phyloP scores from a whole-genome alignment of 2,329 filamentous ascomycete genomes.

The Fusarium sp. region DNA sequence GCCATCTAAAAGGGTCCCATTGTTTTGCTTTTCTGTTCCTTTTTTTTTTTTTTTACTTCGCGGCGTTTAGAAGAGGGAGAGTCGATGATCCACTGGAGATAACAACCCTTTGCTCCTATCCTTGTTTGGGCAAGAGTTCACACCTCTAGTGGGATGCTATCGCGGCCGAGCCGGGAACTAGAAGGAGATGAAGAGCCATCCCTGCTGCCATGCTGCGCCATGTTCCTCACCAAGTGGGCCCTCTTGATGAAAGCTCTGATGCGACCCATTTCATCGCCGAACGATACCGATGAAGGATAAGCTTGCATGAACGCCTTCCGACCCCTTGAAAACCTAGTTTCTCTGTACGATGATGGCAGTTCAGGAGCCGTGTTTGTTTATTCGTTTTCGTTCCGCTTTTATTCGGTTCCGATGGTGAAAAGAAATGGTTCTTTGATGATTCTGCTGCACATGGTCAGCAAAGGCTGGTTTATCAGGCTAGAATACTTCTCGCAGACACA shows the following conservation, averaged over 20 bases:
- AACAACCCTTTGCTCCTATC: not conserved
- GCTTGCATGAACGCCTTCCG: constrained; percentile 30
- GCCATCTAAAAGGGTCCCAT: constrained; percentile 37
- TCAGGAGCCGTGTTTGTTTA: not conserved
- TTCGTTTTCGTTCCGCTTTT: not conserved
- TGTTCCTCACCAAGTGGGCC: constrained; percentile 33
- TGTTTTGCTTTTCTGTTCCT: not conserved
- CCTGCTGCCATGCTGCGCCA: constrained; percentile 22
- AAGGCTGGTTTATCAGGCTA: not conserved
- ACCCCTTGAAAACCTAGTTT: constrained; percentile 24
- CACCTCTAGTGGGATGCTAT: not conserved
- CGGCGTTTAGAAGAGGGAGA: not conserved
- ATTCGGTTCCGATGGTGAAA: not conserved
- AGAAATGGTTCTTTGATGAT: not conserved
- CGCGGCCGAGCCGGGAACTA: constrained; percentile 3
- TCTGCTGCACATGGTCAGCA: constrained; percentile 16
- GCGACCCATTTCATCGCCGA: constrained; percentile 39
- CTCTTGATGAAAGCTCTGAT: constrained; percentile 9
- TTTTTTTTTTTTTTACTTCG: not conserved
- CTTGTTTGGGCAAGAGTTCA: not conserved
- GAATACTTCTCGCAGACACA: constrained; percentile 14
- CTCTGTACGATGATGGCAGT: not conserved
- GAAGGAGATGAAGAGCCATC: constrained; percentile 11
- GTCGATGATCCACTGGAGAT: not conserved
- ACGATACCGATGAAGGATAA: constrained; percentile 23